These are phyloP conservation scores for Penicillium canescens DNA, from an alignment of 495 filamentous ascomycete genomes.

Conservation along the genomic window DNA sequence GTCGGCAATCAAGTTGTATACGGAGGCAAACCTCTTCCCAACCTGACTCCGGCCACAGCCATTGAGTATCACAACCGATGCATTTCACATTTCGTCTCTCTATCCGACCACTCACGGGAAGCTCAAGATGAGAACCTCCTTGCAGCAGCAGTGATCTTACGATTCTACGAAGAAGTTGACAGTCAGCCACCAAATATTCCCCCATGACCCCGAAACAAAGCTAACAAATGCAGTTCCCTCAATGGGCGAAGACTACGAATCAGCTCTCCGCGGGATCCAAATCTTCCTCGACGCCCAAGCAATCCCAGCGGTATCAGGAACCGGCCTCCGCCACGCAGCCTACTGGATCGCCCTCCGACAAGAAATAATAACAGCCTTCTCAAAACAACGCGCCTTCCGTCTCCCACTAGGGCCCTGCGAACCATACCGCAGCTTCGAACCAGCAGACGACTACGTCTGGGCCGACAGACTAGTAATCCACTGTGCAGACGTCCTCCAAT, in stretches of 20 bases:
- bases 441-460: conserved; percentile 29
- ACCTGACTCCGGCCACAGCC: conserved; percentile 16
- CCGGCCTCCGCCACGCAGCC: conserved; percentile 29
- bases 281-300: conserved; percentile 16
- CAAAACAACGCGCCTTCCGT: conserved; percentile 26
- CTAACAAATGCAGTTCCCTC: conserved; percentile 4
- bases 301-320: background rate
- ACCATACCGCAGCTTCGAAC: conserved; percentile 17
- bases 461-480: conserved; percentile 28
- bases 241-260: conserved; percentile 10
- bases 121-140: conserved; percentile 26
- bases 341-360: conserved; percentile 34
- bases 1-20: conserved; percentile 16
- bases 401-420: conserved; percentile 16
- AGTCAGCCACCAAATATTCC: conserved; percentile 8
- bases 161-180: conserved; percentile 34
- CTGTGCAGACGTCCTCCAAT: conserved; percentile 29
- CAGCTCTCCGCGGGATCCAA: conserved; percentile 6
- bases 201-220: background rate
- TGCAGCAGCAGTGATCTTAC: conserved; percentile 25
- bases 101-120: conserved; percentile 14
- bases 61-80: conserved; percentile 24
- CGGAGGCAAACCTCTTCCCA: conserved; percentile 18
- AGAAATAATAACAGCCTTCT: conserved; percentile 33
- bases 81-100: conserved; percentile 18